A percentile compares a stretch with the other conserved stretches of the same genome.
Evolutionary conservation across 208 protist genomes (phyloP).

Genomic region (Porcisia hertigi): DNA sequence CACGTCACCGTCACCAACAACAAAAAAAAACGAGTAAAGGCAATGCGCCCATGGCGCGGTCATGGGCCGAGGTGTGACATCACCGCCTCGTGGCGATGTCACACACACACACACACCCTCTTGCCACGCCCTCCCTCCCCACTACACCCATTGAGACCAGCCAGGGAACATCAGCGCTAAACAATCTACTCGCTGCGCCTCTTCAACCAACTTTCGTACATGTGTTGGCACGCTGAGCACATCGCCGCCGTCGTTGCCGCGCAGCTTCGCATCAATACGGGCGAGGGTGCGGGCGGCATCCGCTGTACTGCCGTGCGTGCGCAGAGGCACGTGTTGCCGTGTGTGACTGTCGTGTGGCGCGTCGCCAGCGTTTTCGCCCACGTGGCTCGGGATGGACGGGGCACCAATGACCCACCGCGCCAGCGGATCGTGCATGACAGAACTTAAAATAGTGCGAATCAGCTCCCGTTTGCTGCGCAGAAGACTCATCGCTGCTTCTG

Average conservation of each 20-base stretch:
- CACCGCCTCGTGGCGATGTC: too few relatives aligned
- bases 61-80: too few relatives aligned
- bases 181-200: slow-evolving; percentile 66
- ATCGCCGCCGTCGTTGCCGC: slow-evolving; percentile 73
- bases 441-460: slow-evolving; percentile 90
- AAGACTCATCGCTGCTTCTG: slow-evolving; percentile 87
- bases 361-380: slow-evolving; percentile 7
- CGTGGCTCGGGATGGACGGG: not conserved
- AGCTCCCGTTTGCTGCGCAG: slow-evolving; percentile 74
- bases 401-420: slow-evolving; percentile 86
- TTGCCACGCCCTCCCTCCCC: too few relatives aligned
- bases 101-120: too few relatives aligned
- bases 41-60: too few relatives aligned
- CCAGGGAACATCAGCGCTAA: slow-evolving; percentile 76
- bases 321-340: slow-evolving; percentile 25
- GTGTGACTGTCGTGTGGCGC: slow-evolving; percentile 1
- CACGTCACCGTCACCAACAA: too few relatives aligned
- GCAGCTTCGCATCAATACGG: slow-evolving; percentile 88
- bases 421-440: slow-evolving; percentile 96
- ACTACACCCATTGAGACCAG: slow-evolving; percentile 86
- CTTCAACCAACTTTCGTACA: slow-evolving; percentile 66
- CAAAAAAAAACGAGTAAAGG: too few relatives aligned
- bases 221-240: slow-evolving; percentile 60
- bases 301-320: slow-evolving; percentile 31
- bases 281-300: slow-evolving; percentile 82